Percentiles rank a stretch among this genome's conserved stretches.
These are phyloP conservation scores for Dimocarpus longan DNA, from an alignment of 345 rosid species.

Conservation along the genomic window DNA sequence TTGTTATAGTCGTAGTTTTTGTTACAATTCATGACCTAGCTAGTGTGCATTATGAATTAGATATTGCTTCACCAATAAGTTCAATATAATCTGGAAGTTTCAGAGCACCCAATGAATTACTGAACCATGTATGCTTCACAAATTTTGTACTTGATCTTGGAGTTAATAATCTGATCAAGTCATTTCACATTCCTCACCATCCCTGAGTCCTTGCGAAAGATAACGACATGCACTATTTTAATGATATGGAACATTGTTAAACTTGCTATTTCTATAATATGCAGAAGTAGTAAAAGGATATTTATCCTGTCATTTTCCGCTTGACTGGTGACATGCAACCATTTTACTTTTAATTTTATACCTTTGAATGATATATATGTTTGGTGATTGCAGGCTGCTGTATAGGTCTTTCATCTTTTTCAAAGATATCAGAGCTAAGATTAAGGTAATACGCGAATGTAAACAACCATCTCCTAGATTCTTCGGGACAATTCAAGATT, in stretches of 20 bases:
- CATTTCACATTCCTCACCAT: not conserved
- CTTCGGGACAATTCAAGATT: not conserved
- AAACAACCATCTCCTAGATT: not conserved
- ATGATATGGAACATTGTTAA: not conserved
- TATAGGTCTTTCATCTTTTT: slow-evolving; percentile 11
- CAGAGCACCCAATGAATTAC: not conserved
- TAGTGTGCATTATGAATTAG: not conserved
- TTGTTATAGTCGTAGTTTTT: not conserved
- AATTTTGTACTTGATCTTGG: not conserved
- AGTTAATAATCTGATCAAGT: not conserved
- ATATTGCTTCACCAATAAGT: not conserved
- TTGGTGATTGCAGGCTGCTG: slow-evolving; percentile 31
- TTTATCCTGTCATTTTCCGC: not conserved
- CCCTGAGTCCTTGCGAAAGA: not conserved
- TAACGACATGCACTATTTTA: not conserved
- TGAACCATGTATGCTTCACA: not conserved
- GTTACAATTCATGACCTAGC: too few relatives aligned
- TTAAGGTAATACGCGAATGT: slow-evolving; percentile 16
- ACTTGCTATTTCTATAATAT: too few relatives aligned
- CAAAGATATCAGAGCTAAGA: slow-evolving; percentile 2
- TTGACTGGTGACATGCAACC: not conserved
- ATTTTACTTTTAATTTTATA: not conserved
- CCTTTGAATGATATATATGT: not conserved
- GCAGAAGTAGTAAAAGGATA: not conserved
- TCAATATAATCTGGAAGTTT: not conserved